Percentiles rank a stretch among this genome's conserved stretches.
phyloP scores from a whole-genome alignment of 2,329 filamentous ascomycete species.

The Tolypocladium nubicola region DNA sequence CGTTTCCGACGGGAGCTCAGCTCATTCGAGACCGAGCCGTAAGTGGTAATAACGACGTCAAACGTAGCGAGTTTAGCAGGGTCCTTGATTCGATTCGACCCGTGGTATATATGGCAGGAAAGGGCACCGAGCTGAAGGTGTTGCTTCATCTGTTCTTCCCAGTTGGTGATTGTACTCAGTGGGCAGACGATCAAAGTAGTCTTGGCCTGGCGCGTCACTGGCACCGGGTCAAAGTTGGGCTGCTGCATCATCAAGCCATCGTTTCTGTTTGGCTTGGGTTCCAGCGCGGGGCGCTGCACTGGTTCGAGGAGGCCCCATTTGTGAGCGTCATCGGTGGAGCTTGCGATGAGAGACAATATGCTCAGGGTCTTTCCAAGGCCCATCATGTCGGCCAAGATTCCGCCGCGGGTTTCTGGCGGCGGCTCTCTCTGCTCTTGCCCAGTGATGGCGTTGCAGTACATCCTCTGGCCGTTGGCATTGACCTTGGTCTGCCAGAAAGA shows the following conservation, averaged over 20 bases:
- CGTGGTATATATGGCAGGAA: constrained; percentile 78
- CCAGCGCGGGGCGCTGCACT: constrained; percentile 32
- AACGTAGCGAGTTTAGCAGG: constrained; percentile 56
- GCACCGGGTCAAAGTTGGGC: constrained; percentile 35
- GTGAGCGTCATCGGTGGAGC: constrained; percentile 50
- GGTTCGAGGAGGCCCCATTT: constrained; percentile 49
- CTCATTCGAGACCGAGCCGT: constrained; percentile 78
- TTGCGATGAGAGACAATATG: constrained; percentile 66
- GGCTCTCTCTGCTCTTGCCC: constrained; percentile 49
- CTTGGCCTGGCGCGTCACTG: constrained; percentile 56
- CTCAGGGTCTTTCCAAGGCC: constrained; percentile 81
- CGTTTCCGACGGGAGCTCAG: constrained; percentile 51
- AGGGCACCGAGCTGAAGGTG: constrained; percentile 60
- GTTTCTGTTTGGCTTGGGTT: constrained; percentile 25
- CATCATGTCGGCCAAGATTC: constrained; percentile 80
- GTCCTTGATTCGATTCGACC: constrained; percentile 62
- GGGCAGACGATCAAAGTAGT: constrained; percentile 83
- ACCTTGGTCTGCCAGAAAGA: constrained; percentile 67
- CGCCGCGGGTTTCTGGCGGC: constrained; percentile 59
- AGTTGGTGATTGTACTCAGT: constrained; percentile 84
- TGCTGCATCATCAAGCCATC: constrained; percentile 19
- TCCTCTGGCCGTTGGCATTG: constrained; percentile 36
- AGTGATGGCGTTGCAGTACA: constrained; percentile 80
- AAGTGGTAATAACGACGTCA: constrained; percentile 87
- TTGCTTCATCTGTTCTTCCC: constrained; percentile 82